Conservation (phyloP, 2,329 filamentous ascomycete genomes). For the Nemania abortiva region DNA sequence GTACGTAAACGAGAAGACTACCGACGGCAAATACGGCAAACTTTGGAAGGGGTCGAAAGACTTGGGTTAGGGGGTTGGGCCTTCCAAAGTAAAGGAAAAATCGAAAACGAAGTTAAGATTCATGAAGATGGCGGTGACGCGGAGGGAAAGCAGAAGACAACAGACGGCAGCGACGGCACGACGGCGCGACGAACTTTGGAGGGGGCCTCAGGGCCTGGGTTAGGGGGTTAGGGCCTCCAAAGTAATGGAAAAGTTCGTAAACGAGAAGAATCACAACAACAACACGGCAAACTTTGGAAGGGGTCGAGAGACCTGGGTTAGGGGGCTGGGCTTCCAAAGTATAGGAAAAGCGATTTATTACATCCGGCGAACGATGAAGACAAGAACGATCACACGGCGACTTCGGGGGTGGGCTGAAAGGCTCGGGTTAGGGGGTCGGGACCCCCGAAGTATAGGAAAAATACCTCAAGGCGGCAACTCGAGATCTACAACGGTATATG, state of each 20-base stretch:
- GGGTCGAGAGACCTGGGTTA: not conserved
- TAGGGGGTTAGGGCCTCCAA: not conserved
- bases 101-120: too few species aligned
- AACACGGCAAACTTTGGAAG: not conserved
- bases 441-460: not conserved
- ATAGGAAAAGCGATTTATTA: too few species aligned
- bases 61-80: slow-evolving; percentile 3
- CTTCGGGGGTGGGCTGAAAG: not conserved
- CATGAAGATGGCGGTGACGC: too few species aligned
- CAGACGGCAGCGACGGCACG: too few species aligned
- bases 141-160: too few species aligned
- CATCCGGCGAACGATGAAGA: not conserved
- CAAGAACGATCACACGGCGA: not conserved
- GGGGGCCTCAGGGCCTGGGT: not conserved
- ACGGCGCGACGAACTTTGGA: not conserved
- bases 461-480: not conserved
- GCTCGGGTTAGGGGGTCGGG: not conserved
- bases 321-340: slow-evolving; percentile 2
- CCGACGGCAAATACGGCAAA: not conserved
- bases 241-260: not conserved
- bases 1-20: not conserved
- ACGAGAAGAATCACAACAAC: too few species aligned
- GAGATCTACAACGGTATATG: not conserved
- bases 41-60: slow-evolving; percentile 8
- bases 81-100: slow-evolving; percentile 1